phyloP scores from a whole-genome alignment of 441 rosid species.

The Melastoma candidum region DNA sequence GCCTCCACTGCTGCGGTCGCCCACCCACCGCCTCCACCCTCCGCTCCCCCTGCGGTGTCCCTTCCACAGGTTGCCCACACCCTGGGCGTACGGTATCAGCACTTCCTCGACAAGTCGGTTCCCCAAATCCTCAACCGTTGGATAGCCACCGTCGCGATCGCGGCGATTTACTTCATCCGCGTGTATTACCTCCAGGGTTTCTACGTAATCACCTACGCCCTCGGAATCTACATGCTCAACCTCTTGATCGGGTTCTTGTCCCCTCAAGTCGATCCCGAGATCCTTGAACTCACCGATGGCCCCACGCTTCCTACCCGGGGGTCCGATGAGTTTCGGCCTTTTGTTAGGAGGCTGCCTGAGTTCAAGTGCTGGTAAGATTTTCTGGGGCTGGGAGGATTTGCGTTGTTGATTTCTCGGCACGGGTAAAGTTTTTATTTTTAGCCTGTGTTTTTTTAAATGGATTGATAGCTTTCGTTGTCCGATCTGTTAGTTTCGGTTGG shows the following conservation, averaged over 20 bases:
- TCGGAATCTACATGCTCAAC: conserved; percentile 63
- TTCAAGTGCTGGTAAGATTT: conserved; percentile 68
- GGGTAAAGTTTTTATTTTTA: background rate
- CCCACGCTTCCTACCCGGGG: conserved; percentile 65
- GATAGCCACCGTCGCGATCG: too few relatives aligned
- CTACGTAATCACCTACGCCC: conserved; percentile 76
- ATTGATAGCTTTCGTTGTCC: too few relatives aligned
- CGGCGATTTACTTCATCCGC: too few relatives aligned
- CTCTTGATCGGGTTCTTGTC: conserved; percentile 73
- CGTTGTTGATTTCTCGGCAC: background rate
- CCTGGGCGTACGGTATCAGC: too few relatives aligned
- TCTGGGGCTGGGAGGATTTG: background rate
- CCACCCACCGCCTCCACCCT: too few relatives aligned
- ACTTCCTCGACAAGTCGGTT: too few relatives aligned
- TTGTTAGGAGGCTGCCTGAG: conserved; percentile 77
- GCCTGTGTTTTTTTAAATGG: too few relatives aligned
- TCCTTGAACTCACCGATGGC: conserved; percentile 24
- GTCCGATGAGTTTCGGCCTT: conserved; percentile 86
- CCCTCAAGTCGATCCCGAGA: conserved; percentile 77
- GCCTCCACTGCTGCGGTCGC: too few relatives aligned
- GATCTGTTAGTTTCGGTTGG: too few relatives aligned
- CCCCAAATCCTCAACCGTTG: too few relatives aligned
- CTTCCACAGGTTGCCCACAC: too few relatives aligned
- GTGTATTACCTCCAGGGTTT: conserved; percentile 12
- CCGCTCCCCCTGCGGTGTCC: too few relatives aligned